Evolutionary conservation across 768 basidiomycete genomes (phyloP).

Genomic region (Kwoniella bestiolae): DNA sequence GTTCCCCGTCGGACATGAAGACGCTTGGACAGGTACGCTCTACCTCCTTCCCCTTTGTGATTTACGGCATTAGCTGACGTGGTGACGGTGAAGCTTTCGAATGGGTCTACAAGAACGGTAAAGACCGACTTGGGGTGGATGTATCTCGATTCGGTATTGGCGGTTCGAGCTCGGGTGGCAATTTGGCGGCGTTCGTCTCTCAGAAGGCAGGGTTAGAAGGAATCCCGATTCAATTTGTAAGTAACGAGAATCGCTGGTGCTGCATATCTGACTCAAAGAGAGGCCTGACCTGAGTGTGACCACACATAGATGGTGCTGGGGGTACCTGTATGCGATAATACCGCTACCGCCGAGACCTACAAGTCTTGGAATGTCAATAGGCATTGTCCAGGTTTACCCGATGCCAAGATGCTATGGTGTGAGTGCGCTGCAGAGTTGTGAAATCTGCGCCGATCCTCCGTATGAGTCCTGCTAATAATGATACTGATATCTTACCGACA

Average conservation of each 20-base stretch:
- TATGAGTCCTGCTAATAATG: too few species aligned
- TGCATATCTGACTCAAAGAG: background rate
- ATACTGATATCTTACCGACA: too few species aligned
- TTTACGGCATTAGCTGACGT: background rate
- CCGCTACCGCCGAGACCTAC: conserved; percentile 61
- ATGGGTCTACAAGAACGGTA: conserved; percentile 66
- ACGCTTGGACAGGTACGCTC: conserved; percentile 65
- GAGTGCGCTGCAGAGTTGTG: conserved; percentile 43
- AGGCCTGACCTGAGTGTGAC: conserved; percentile 61
- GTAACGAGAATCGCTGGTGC: background rate
- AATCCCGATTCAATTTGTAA: conserved; percentile 24
- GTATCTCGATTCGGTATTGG: conserved; percentile 67
- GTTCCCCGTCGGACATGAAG: conserved; percentile 73
- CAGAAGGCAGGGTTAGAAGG: conserved; percentile 65
- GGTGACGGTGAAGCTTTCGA: conserved; percentile 59
- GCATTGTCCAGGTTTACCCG: conserved; percentile 66
- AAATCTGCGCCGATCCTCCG: background rate
- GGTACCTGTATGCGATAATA: conserved; percentile 76
- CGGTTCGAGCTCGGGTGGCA: conserved; percentile 76
- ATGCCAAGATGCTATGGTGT: conserved; percentile 76
- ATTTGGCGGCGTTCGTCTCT: conserved; percentile 69
- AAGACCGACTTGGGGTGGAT: conserved; percentile 62
- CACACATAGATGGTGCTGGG: conserved; percentile 68
- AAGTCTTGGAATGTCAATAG: conserved; percentile 66
- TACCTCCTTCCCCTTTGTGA: too few species aligned